phyloP scores from a whole-genome alignment of 202 grass and related monocot species.

The Carex arenaria region DNA sequence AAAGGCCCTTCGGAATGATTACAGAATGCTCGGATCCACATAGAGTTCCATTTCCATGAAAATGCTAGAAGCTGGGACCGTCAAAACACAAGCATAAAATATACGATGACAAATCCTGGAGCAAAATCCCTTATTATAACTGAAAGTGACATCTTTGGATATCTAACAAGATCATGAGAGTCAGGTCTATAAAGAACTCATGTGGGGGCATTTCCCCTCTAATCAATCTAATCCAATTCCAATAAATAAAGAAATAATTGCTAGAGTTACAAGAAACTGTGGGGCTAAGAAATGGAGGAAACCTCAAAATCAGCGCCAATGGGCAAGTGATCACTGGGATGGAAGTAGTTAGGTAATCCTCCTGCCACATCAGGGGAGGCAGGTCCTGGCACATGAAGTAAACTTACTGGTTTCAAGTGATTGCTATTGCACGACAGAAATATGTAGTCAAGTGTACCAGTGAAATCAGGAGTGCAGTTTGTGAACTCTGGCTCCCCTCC shows the following conservation, averaged over 20 bases:
- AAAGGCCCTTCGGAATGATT: background rate
- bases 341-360: slow-evolving; percentile 65
- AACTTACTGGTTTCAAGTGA: slow-evolving; percentile 54
- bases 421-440: slow-evolving; percentile 35
- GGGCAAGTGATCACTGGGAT: slow-evolving; percentile 89
- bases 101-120: background rate
- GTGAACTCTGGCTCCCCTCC: slow-evolving; percentile 83
- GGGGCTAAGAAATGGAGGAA: background rate
- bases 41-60: background rate
- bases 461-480: slow-evolving; percentile 88
- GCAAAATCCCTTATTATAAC: background rate
- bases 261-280: background rate
- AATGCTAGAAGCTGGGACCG: background rate
- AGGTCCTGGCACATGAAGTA: slow-evolving; percentile 55
- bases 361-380: slow-evolving; percentile 48
- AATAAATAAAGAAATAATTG: background rate
- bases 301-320: slow-evolving; percentile 73
- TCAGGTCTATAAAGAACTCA: background rate
- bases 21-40: background rate
- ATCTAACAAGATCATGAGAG: background rate
- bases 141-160: background rate
- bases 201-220: background rate
- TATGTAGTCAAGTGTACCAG: slow-evolving; percentile 81
- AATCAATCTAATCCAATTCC: background rate
- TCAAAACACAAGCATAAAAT: background rate